phyloP scores from a whole-genome alignment of 257 asterid genomes.

The Solanum chaucha region DNA sequence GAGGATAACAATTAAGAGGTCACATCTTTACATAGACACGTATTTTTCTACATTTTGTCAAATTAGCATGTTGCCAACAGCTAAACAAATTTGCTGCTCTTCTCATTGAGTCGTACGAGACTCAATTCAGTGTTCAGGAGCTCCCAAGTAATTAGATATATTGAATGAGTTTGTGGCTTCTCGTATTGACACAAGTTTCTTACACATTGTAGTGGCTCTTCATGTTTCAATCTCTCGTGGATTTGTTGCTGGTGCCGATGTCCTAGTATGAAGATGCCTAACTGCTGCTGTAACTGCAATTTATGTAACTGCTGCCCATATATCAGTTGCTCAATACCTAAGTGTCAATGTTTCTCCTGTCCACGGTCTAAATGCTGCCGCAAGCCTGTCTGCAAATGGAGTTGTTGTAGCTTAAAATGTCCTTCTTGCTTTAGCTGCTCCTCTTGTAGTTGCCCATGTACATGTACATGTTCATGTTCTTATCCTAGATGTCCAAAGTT shows the following conservation, averaged over 20 bases:
- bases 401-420: conserved; percentile 34
- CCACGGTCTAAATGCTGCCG: conserved; percentile 26
- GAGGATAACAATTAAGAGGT: not conserved
- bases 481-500: conserved; percentile 27
- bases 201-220: conserved; percentile 31
- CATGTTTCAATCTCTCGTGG: conserved; percentile 47
- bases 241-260: conserved; percentile 33
- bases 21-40: not conserved
- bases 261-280: conserved; percentile 19
- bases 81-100: not conserved
- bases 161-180: not conserved
- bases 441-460: not conserved
- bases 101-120: not conserved
- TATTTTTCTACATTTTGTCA: not conserved
- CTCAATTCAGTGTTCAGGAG: not conserved
- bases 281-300: conserved; percentile 29
- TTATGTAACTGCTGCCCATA: conserved; percentile 23
- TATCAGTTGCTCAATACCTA: conserved; percentile 31
- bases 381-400: conserved; percentile 27
- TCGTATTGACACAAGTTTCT: not conserved
- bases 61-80: not conserved
- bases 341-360: conserved; percentile 31
- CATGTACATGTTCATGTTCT: conserved; percentile 22
- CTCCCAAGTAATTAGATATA: not conserved
- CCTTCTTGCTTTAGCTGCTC: conserved; percentile 14